A percentile compares a stretch with the other conserved stretches of the same genome.
Evolutionary conservation across 768 basidiomycete species (phyloP).

Genomic region (Exsudoporus frostii): DNA sequence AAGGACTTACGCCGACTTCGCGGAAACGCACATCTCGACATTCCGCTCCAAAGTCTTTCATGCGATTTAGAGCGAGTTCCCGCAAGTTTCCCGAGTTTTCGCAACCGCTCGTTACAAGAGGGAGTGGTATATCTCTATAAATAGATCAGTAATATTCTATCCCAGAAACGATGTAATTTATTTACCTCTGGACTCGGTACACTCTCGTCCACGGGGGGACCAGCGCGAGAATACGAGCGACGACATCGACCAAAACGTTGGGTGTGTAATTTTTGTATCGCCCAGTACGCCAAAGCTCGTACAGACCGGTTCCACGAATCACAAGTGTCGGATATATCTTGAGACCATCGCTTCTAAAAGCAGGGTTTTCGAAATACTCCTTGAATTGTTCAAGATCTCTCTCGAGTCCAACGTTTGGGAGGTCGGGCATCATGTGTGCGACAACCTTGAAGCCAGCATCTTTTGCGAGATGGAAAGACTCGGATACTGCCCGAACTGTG

Average conservation of each 20-base stretch:
- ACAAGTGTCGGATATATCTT: conserved; percentile 99
- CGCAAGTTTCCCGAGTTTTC: conserved; percentile 97
- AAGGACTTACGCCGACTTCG: conserved; percentile 84
- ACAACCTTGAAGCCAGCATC: conserved; percentile 99
- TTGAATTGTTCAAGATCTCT: conserved; percentile 98
- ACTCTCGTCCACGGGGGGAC: conserved; percentile 99
- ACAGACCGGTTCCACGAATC: conserved; percentile 93
- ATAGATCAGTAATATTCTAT: neutral
- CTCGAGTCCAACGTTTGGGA: conserved; percentile 96
- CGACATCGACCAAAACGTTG: conserved; percentile 97
- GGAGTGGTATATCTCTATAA: conserved; percentile 90
- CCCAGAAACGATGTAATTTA: conserved; percentile 16
- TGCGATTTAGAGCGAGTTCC: conserved; percentile 91
- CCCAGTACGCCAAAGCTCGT: conserved; percentile 96
- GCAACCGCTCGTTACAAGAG: conserved; percentile 93
- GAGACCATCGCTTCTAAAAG: conserved; percentile 93
- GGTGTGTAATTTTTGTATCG: conserved; percentile 99
- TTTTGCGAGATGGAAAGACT: conserved; percentile 96
- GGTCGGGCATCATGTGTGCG: conserved; percentile 99
- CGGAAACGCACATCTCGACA: conserved; percentile 97
- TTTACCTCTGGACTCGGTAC: conserved; percentile 92
- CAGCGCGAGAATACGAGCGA: conserved; percentile 91
- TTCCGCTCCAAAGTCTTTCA: conserved; percentile 98
- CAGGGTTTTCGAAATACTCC: conserved; percentile 98
- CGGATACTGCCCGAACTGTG: conserved; percentile 94